Evolutionary conservation across 768 basidiomycete species (phyloP).

Genomic region (Auriscalpium microsporum): DNA sequence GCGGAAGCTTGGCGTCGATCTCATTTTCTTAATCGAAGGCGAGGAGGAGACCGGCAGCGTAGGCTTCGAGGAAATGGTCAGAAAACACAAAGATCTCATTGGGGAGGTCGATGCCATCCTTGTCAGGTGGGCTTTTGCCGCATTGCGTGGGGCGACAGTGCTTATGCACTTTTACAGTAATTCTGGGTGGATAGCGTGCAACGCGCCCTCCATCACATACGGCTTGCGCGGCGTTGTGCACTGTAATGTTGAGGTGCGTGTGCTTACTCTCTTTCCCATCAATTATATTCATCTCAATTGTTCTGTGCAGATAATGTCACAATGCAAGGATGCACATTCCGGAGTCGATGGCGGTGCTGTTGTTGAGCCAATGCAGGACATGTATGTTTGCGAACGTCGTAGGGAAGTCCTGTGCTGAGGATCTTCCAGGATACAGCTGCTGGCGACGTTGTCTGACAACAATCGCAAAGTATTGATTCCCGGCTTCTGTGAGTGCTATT

Average conservation of each 20-base stretch:
- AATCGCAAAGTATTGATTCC: slow-evolving; percentile 60
- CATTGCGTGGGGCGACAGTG: not conserved
- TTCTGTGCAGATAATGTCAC: slow-evolving; percentile 51
- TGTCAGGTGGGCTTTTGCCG: slow-evolving; percentile 47
- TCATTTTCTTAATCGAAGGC: slow-evolving; percentile 90
- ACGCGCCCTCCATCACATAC: slow-evolving; percentile 89
- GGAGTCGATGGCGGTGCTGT: slow-evolving; percentile 90
- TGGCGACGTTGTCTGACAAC: slow-evolving; percentile 59
- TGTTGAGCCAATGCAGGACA: slow-evolving; percentile 87
- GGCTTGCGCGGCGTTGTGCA: slow-evolving; percentile 92
- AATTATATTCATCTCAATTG: not conserved
- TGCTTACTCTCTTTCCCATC: not conserved
- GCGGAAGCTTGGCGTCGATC: slow-evolving; percentile 72
- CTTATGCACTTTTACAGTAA: slow-evolving; percentile 42
- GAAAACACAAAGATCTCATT: slow-evolving; percentile 71
- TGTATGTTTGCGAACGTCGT: slow-evolving; percentile 37
- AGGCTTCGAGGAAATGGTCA: slow-evolving; percentile 76
- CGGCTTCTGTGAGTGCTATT: slow-evolving; percentile 62
- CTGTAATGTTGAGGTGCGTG: slow-evolving; percentile 59
- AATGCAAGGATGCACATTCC: slow-evolving; percentile 79
- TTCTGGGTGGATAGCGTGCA: slow-evolving; percentile 94
- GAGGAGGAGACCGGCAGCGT: slow-evolving; percentile 94
- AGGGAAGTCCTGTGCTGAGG: not conserved
- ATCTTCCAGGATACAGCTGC: slow-evolving; percentile 57
- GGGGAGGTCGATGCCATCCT: slow-evolving; percentile 85